Percentiles rank a stretch among this genome's conserved stretches.
Evolutionary conservation across 257 asterid genomes (phyloP).

Genomic region (Lycium barbarum): DNA sequence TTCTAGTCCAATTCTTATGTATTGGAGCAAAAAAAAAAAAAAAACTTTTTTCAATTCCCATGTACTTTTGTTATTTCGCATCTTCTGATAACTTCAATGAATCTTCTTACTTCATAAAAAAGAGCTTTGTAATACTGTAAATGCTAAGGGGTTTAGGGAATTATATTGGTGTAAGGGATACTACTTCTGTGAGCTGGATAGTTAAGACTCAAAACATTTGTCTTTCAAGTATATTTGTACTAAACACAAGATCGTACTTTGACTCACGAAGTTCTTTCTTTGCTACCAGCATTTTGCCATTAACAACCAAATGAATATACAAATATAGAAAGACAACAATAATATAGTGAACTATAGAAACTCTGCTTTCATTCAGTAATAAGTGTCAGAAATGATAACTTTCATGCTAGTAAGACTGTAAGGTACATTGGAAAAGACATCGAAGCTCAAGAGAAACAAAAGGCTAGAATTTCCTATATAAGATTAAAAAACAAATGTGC

Average conservation of each 20-base stretch:
- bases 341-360: neutral
- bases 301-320: neutral
- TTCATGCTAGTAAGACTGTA: slow-evolving; percentile 25
- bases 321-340: neutral
- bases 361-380: slow-evolving; percentile 3
- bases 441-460: slow-evolving; percentile 10
- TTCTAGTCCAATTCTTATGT: neutral
- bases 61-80: neutral
- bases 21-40: neutral
- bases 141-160: neutral
- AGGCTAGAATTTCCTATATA: slow-evolving; percentile 25
- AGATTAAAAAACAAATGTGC: slow-evolving; percentile 5
- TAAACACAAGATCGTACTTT: neutral
- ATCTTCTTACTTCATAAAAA: neutral
- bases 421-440: neutral
- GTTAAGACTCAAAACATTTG: neutral
- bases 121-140: neutral
- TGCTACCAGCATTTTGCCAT: neutral
- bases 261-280: neutral
- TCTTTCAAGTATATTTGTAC: neutral
- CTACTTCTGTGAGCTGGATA: neutral
- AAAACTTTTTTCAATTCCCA: neutral
- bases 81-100: neutral
- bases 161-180: neutral
- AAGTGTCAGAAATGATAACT: slow-evolving; percentile 3